Base-by-base conservation (phyloP, 805 yeast species). In the Cyberlindnera lachancei region DNA sequence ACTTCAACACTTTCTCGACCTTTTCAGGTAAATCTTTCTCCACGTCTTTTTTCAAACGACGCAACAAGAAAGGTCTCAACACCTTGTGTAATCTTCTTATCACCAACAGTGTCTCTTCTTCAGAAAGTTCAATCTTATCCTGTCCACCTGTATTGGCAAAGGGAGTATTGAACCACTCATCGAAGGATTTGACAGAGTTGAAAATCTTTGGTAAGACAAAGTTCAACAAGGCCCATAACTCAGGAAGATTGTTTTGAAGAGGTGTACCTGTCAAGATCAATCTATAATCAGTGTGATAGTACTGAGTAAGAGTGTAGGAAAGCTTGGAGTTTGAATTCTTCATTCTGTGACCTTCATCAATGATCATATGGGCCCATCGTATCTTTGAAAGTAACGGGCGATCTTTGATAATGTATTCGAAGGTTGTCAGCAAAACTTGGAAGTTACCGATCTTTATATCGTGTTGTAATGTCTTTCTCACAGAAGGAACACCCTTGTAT, bases 331-430 rank as follows among this genome's bases (percentile, higher is more conserved):
- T 72, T 2, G 87, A 66, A 51, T 83, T 83, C 53, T 83, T 83
- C 87, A 83, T 79, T 60, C 94, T 68, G 57, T 83, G 94, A 56
- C 94, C 94, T 66, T 83, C 94, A 64, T 83, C 94, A 44, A 83
- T 83, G 43, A 83, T 81, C 90, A 83, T 83, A 55, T 84, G 90
- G 25, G 81, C 80, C 77, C 88, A 83, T 41, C 71, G 71, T 44
- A 79, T 73, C 48, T 78, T 79, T 18, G 77, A 59, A 46, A 83
- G 61, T 15, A 83, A 50, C 5, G 87, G 79, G 41, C 85, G 71
- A 50, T 83, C 94, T 48, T 80, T 70, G 42, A 83, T 80, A 42
- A 83, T 75, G 50, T 83, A 83, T 58, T 83, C 94, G 50, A 76
- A 83, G 4, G 94, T 83, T 3, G 94, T 83, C 50, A 83, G 65